phyloP scores from a whole-genome alignment of 768 basidiomycete genomes.

The Mycena pura region DNA sequence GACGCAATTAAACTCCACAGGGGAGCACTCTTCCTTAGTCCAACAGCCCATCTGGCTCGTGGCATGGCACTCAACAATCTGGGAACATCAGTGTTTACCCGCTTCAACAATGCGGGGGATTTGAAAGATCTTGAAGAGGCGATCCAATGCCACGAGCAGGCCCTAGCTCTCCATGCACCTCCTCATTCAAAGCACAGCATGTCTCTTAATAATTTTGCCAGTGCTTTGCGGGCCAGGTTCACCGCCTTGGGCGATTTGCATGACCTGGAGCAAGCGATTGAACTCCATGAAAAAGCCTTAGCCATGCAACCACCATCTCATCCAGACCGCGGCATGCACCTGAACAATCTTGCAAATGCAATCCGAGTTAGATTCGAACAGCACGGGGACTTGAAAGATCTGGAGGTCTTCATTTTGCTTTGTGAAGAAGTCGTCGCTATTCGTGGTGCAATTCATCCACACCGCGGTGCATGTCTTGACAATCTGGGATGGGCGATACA shows the following conservation, averaged over 20 bases:
- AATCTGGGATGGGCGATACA: not conserved
- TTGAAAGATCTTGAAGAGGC: not conserved
- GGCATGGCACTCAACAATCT: not conserved
- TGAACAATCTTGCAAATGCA: not conserved
- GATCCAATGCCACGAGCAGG: too few species aligned
- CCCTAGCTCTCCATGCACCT: not conserved
- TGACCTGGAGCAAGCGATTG: conserved; percentile 2
- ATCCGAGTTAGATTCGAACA: not conserved
- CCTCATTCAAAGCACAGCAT: not conserved
- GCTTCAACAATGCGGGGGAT: not conserved
- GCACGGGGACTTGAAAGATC: not conserved
- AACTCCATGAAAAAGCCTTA: not conserved
- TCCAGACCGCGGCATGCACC: not conserved
- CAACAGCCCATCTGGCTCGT: not conserved
- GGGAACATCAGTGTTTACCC: not conserved
- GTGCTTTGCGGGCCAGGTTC: not conserved
- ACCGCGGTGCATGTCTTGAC: not conserved
- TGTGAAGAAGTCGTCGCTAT: not conserved
- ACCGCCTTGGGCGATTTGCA: not conserved
- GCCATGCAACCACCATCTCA: not conserved
- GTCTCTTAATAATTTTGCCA: not conserved
- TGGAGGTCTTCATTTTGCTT: not conserved
- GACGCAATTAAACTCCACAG: too few species aligned
- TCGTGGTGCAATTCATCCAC: not conserved
- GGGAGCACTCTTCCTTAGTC: too few species aligned